Evolutionary conservation across 2,329 filamentous ascomycete species (phyloP).

Genomic region (Dactylellina sp.): DNA sequence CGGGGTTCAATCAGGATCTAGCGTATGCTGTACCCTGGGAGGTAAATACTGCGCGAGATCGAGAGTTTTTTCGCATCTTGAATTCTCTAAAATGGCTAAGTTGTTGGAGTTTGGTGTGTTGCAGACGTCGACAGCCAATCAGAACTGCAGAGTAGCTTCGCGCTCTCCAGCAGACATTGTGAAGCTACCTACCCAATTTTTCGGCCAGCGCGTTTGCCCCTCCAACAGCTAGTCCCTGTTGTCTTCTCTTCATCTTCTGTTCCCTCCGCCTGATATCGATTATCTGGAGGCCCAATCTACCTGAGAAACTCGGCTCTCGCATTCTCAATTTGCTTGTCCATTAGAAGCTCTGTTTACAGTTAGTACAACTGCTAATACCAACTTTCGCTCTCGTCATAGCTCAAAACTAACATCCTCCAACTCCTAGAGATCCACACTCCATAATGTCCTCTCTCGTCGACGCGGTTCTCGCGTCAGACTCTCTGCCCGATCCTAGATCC

Average conservation of each 20-base stretch:
- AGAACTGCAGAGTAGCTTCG: conserved; percentile 34
- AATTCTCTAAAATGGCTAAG: no score
- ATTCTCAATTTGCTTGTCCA: conserved; percentile 4
- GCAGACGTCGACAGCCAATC: no score
- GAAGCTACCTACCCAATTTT: conserved; percentile 30
- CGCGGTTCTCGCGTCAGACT: conserved; percentile 66
- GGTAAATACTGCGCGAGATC: no score
- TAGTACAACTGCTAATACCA: not conserved
- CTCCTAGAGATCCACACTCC: conserved; percentile 19
- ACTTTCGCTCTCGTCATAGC: not conserved
- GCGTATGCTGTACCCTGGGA: no score
- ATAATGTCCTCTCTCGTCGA: conserved; percentile 69
- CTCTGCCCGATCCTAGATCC: conserved; percentile 59
- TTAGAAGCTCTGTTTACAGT: not conserved
- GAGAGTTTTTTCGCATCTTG: no score
- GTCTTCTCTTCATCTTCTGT: not conserved
- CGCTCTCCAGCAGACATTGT: conserved; percentile 4
- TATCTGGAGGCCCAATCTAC: not conserved
- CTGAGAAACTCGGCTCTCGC: not conserved
- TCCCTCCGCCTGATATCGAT: not conserved
- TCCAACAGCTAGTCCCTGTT: conserved; percentile 15
- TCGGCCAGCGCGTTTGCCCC: conserved; percentile 46
- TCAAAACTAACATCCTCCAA: conserved; percentile 17
- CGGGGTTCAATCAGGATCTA: no score
- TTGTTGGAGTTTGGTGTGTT: no score